These are phyloP conservation scores for Backusella macrospora DNA, from an alignment of 192 early-diverging fungal genomes.

Conservation along the genomic window DNA sequence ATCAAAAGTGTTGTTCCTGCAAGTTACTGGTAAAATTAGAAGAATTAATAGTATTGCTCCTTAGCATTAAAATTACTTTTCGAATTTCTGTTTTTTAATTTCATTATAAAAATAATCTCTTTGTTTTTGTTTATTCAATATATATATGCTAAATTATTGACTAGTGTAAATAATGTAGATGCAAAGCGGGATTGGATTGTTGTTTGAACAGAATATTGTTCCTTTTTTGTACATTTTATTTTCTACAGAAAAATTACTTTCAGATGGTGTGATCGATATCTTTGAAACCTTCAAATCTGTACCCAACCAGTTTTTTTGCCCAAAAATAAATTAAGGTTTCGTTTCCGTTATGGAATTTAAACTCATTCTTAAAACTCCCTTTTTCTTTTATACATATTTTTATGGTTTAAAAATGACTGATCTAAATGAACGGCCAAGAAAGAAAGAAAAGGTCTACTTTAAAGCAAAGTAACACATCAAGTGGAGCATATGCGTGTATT, in stretches of 20 bases:
- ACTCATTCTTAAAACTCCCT: no score
- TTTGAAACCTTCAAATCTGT: neutral
- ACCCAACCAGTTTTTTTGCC: no score
- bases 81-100: no score
- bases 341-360: no score
- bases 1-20: neutral
- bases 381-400: no score
- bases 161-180: neutral
- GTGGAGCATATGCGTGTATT: no score
- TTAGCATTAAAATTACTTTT: no score
- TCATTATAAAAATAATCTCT: neutral
- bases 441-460: no score
- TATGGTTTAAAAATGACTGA: no score
- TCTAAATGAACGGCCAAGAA: no score
- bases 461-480: no score
- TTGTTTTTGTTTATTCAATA: neutral
- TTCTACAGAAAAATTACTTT: neutral
- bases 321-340: no score
- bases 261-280: neutral
- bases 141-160: neutral
- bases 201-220: neutral
- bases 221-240: constrained; percentile 6
- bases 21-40: neutral
- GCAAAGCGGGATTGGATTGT: neutral
- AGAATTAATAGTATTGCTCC: neutral